These are phyloP conservation scores for Podospora fimiseda DNA, from an alignment of 495 filamentous ascomycete genomes.

Conservation along the genomic window DNA sequence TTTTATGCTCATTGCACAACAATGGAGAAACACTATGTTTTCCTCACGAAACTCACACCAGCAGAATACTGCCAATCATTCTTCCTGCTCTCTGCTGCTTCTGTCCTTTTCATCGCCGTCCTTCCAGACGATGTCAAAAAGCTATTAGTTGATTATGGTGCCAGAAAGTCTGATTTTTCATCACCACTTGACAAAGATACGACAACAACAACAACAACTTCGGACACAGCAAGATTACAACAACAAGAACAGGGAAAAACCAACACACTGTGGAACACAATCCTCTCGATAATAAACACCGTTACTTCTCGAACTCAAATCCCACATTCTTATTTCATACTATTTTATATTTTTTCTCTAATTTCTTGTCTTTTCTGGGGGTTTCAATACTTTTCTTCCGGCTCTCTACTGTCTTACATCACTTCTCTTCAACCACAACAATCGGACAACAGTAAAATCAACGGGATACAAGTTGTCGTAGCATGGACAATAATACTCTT, in stretches of 20 bases:
- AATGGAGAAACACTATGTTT: no score
- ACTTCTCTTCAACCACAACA: slow-evolving; percentile 15
- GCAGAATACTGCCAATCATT: slow-evolving; percentile 41
- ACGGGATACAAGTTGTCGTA: slow-evolving; percentile 57
- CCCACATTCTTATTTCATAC: slow-evolving; percentile 79
- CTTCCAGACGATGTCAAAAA: slow-evolving; percentile 33
- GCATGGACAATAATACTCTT: slow-evolving; percentile 64
- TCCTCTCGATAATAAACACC: slow-evolving; percentile 25
- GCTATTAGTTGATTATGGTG: slow-evolving; percentile 46
- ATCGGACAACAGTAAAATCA: no score
- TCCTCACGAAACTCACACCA: slow-evolving; percentile 16
- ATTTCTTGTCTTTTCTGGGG: slow-evolving; percentile 71
- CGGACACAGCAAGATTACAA: slow-evolving; percentile 3
- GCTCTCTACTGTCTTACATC: slow-evolving; percentile 31
- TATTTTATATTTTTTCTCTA: slow-evolving; percentile 76
- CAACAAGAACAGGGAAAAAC: background rate
- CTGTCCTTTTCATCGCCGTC: slow-evolving; percentile 32
- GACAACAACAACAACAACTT: slow-evolving; percentile 1
- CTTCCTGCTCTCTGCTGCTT: slow-evolving; percentile 36
- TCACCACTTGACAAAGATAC: slow-evolving; percentile 1
- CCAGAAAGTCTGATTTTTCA: slow-evolving; percentile 21
- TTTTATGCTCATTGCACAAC: no score
- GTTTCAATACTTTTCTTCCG: slow-evolving; percentile 54
- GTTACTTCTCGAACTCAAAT: slow-evolving; percentile 46
- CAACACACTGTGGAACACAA: slow-evolving; percentile 5